phyloP scores from a whole-genome alignment of 306 rosid species.

The Casuarina equisetifolia region DNA sequence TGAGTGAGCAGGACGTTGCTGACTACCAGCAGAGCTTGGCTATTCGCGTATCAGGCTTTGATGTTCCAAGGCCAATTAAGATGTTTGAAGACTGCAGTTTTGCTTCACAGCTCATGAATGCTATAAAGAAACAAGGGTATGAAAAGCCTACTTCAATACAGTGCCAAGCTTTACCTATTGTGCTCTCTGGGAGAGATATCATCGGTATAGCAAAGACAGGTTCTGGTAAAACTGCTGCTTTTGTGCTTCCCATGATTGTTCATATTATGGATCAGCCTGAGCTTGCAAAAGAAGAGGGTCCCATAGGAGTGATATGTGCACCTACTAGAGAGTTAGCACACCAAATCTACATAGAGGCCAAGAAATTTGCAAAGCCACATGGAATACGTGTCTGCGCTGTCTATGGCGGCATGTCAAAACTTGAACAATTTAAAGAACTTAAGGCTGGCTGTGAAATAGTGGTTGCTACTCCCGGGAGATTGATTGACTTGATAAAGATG shows the following conservation, averaged over 20 bases:
- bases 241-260: constrained; percentile 96
- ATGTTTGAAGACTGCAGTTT: constrained; percentile 81
- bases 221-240: constrained; percentile 97
- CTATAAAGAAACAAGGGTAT: constrained; percentile 85
- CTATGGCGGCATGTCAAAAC: constrained; percentile 98
- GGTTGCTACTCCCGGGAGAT: constrained; percentile 96
- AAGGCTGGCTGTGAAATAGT: constrained; percentile 98
- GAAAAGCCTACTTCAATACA: constrained; percentile 92
- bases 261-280: constrained; percentile 99
- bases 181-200: constrained; percentile 87
- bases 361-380: constrained; percentile 79
- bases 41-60: constrained; percentile 88
- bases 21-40: constrained; percentile 86
- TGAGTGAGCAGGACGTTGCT: constrained; percentile 83
- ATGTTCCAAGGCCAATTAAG: constrained; percentile 82
- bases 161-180: constrained; percentile 85
- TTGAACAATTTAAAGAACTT: constrained; percentile 93
- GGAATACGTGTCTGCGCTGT: constrained; percentile 87
- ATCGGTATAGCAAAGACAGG: constrained; percentile 98
- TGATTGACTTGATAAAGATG: constrained; percentile 91
- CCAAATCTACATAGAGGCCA: constrained; percentile 83
- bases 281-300: constrained; percentile 96
- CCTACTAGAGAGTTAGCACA: constrained; percentile 97
- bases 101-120: constrained; percentile 78
- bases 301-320: constrained; percentile 97